phyloP scores from a whole-genome alignment of 2,329 filamentous ascomycete genomes.

The Parascedosporium putredinis region DNA sequence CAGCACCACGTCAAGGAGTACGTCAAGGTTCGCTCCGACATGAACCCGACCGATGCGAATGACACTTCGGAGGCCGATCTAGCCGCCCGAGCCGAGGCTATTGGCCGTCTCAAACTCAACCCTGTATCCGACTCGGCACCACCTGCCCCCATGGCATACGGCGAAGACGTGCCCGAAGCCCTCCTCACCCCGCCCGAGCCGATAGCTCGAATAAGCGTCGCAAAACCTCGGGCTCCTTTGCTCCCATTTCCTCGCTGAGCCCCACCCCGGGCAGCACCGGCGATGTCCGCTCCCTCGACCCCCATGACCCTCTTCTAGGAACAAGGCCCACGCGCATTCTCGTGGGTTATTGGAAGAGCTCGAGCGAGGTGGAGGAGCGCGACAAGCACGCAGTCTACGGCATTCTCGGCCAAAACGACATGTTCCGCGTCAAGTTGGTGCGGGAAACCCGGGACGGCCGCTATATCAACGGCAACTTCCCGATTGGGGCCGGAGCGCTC shows the following conservation, averaged over 20 bases:
- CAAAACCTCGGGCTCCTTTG: constrained; percentile 27
- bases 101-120: constrained; percentile 30
- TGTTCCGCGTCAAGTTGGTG: constrained; percentile 54
- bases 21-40: constrained; percentile 41
- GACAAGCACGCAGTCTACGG: constrained; percentile 54
- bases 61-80: constrained; percentile 29
- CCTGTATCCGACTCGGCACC: constrained; percentile 31
- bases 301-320: constrained; percentile 34
- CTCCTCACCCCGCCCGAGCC: constrained; percentile 21
- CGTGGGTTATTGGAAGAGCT: constrained; percentile 49
- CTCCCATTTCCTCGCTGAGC: constrained; percentile 16
- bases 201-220: constrained; percentile 36
- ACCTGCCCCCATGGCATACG: constrained; percentile 39
- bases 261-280: background rate
- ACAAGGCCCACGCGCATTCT: constrained; percentile 47
- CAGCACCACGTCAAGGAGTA: constrained; percentile 53
- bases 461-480: constrained; percentile 49
- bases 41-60: constrained; percentile 19
- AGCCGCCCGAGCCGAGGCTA: constrained; percentile 36
- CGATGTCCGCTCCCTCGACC: constrained; percentile 7
- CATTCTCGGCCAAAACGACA: constrained; percentile 51
- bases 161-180: constrained; percentile 35
- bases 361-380: constrained; percentile 30
- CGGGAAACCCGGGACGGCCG: constrained; percentile 51
- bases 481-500: constrained; percentile 45